phyloP scores from a whole-genome alignment of 2,329 filamentous ascomycete genomes.

The Emydomyces testavorans region DNA sequence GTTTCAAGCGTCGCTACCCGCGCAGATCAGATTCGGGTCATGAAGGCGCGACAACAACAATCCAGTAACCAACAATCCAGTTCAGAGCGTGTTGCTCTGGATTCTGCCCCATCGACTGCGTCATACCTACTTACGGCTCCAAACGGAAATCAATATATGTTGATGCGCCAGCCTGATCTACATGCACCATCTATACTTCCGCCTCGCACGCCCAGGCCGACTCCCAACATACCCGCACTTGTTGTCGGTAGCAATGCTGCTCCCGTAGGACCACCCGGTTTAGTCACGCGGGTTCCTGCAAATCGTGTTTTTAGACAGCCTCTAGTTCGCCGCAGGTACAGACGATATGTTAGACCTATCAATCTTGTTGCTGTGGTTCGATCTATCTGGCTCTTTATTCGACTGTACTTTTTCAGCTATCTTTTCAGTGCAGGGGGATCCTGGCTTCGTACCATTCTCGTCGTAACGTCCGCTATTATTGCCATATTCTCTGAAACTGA shows the following conservation, averaged over 20 bases:
- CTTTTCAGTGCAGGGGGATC: slow-evolving; percentile 43
- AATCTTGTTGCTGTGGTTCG: slow-evolving; percentile 18
- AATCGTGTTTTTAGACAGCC: slow-evolving; percentile 8
- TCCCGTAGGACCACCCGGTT: neutral
- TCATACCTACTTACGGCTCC: slow-evolving; percentile 16
- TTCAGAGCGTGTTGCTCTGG: neutral
- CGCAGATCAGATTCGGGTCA: slow-evolving; percentile 24
- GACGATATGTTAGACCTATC: slow-evolving; percentile 8
- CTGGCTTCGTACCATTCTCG: slow-evolving; percentile 34
- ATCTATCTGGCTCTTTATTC: slow-evolving; percentile 47
- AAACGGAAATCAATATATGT: slow-evolving; percentile 7
- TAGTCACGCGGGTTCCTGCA: neutral
- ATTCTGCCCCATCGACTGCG: slow-evolving; percentile 10
- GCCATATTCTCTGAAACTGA: slow-evolving; percentile 34
- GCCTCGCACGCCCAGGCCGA: neutral
- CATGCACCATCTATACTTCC: neutral
- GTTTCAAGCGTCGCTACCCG: slow-evolving; percentile 24
- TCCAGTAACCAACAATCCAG: neutral
- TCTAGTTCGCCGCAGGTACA: slow-evolving; percentile 6
- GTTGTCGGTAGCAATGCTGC: neutral
- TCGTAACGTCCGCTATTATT: slow-evolving; percentile 29
- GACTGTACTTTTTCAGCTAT: slow-evolving; percentile 48
- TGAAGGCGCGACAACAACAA: slow-evolving; percentile 14
- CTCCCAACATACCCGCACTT: neutral
- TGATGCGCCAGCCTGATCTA: slow-evolving; percentile 1